Evolutionary conservation across 306 rosid genomes (phyloP).

Genomic region (Pueraria montana): DNA sequence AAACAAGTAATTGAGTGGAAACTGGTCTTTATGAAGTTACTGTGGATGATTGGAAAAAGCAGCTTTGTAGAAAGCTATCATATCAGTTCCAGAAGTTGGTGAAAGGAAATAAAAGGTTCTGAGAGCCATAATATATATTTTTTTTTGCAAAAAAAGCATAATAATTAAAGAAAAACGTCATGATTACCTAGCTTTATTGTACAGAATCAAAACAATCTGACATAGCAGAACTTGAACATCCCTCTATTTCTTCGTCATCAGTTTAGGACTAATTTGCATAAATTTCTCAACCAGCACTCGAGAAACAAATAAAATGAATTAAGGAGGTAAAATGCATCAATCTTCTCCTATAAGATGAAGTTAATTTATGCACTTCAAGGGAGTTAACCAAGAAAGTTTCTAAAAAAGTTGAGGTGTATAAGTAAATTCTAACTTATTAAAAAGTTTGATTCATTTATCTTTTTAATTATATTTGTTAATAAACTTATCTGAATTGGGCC

Average conservation of each 20-base stretch:
- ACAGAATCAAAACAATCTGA: slow-evolving; percentile 30
- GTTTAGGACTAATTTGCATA: not conserved
- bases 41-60: slow-evolving; percentile 41
- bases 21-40: slow-evolving; percentile 44
- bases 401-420: not conserved
- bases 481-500: not conserved
- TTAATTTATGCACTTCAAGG: not conserved
- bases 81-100: slow-evolving; percentile 42
- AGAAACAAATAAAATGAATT: not conserved
- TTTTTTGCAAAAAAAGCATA: slow-evolving; percentile 32
- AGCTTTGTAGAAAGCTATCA: slow-evolving; percentile 47
- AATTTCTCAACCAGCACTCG: not conserved
- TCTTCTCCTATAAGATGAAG: not conserved
- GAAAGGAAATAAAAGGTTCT: slow-evolving; percentile 47
- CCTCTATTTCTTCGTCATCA: slow-evolving; percentile 14
- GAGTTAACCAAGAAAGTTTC: not conserved
- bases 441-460: not conserved
- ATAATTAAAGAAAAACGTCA: slow-evolving; percentile 36
- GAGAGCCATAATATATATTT: slow-evolving; percentile 31
- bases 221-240: not conserved
- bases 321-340: not conserved
- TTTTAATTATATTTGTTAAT: not conserved
- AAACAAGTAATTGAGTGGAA: slow-evolving; percentile 42
- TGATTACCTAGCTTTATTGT: slow-evolving; percentile 49
- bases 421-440: not conserved